Base-by-base conservation (phyloP, 1,139 yeast species). In the Suhomyces chickasaworum region DNA sequence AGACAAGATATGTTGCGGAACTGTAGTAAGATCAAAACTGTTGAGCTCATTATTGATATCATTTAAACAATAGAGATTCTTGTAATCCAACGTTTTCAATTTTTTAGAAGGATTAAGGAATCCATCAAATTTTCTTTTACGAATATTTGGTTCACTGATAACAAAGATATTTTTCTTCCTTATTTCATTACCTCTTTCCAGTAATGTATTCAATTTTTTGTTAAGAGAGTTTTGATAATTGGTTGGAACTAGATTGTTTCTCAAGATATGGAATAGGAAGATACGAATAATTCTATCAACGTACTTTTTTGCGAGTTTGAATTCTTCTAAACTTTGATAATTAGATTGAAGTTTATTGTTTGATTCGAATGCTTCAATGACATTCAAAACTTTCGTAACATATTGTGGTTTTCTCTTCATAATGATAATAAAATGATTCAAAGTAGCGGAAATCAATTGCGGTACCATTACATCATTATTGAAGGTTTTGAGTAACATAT, bases 21-120 rank as follows among this genome's bases (percentile, higher is more conserved):
- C 70, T 7, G 80, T 69, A 7, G 88, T 76, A 42, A 89, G 80
- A 62, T 90, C 93, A 58, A 89, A 86, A 41, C 76, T 73, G 22
- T 81, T 78, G 40, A 84, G 64, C 40, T 84, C 82, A 61, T 85
- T 83, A 29, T 67, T 64, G 2, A 83, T 71, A 43, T 81, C 85
- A 49, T 86, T 83, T 48, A 91, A 72, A 37, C 84, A 80, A 61
- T 82, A 91, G 44, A 75, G 62, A 45, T 60, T 61, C 49, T 69
- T 69, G 56, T 73, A 75, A 53, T 72, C 77, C 23, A 61, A 50
- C 5, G 61, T 48, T 33, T 63, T 63, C 16, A 73, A 39, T 40
- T 62, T 65, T 45, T 66, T 71, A 8, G 70, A 50, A 17, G 54
- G 51, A 41, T 57, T 60, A 13, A 53, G 51, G 37, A 61, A 62